Percentiles rank a stretch among this genome's conserved stretches.
Evolutionary conservation across 441 rosid species (phyloP).

Genomic region (Euphorbia schlechtendalii): DNA sequence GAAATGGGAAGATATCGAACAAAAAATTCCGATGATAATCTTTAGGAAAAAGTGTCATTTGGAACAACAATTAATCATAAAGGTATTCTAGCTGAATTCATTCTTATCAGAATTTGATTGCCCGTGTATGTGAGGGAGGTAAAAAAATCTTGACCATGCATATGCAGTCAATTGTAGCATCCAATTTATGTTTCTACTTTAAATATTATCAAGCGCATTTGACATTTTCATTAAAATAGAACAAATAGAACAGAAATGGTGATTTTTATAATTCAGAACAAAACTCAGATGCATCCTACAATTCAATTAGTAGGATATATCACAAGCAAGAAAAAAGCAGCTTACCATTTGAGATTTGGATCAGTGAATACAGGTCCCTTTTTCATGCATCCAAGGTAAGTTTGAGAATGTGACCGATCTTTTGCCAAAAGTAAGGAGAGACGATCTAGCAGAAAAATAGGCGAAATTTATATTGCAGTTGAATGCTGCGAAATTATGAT

Average conservation of each 20-base stretch:
- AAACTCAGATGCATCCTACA: conserved; percentile 3
- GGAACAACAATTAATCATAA: no score
- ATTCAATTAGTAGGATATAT: conserved; percentile 4
- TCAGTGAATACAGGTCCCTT: conserved; percentile 84
- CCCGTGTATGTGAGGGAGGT: no score
- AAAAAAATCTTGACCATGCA: background rate
- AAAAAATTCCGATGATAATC: no score
- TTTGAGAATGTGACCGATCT: conserved; percentile 71
- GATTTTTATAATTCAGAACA: conserved; percentile 6
- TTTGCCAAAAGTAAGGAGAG: conserved; percentile 72
- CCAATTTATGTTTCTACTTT: background rate
- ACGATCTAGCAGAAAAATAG: conserved; percentile 47
- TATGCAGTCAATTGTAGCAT: background rate
- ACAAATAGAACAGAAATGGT: background rate
- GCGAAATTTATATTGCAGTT: conserved; percentile 2
- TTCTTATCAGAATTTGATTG: no score
- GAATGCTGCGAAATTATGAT: background rate
- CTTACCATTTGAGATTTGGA: conserved; percentile 80
- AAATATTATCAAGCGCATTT: background rate
- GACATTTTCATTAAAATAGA: background rate
- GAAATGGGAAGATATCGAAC: no score
- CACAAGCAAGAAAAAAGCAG: conserved; percentile 15
- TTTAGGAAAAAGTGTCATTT: no score
- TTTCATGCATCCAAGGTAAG: conserved; percentile 92
- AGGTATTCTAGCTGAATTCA: no score